Conservation (phyloP, 1,139 yeast species). For the Scheffersomyces stambukii region DNA sequence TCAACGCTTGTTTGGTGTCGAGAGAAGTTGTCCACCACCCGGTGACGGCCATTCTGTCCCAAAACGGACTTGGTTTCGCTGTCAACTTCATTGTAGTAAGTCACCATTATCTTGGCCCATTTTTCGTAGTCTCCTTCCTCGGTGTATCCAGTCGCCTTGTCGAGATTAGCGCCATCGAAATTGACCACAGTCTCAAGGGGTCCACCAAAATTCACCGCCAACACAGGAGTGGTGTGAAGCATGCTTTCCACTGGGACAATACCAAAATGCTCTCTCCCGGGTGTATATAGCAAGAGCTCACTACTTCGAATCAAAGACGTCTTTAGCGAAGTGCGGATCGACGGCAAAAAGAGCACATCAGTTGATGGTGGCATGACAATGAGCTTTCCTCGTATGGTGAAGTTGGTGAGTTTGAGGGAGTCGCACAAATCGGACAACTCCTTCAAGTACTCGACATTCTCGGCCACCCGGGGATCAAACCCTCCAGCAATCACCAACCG, state of each 20-base stretch:
- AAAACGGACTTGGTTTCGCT: slow-evolving; percentile 27
- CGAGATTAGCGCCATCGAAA: slow-evolving; percentile 31
- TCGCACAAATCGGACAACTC: slow-evolving; percentile 55
- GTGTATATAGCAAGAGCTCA: slow-evolving; percentile 74
- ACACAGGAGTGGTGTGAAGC: slow-evolving; percentile 76
- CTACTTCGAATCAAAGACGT: slow-evolving; percentile 58
- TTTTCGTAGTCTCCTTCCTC: slow-evolving; percentile 47
- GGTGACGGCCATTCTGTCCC: slow-evolving; percentile 47
- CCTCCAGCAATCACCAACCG: slow-evolving; percentile 87
- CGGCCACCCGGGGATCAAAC: slow-evolving; percentile 69
- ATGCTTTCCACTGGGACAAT: slow-evolving; percentile 96
- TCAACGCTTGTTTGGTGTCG: slow-evolving; percentile 57
- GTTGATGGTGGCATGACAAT: slow-evolving; percentile 31
- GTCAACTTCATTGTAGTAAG: slow-evolving; percentile 29
- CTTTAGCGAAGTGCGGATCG: slow-evolving; percentile 65
- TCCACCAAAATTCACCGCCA: slow-evolving; percentile 89
- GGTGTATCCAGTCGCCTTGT: slow-evolving; percentile 72
- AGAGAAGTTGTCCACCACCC: slow-evolving; percentile 55
- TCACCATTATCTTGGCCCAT: slow-evolving; percentile 65
- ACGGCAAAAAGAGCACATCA: slow-evolving; percentile 74
- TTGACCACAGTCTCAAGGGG: slow-evolving; percentile 78
- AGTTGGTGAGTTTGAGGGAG: slow-evolving; percentile 37
- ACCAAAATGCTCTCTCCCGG: slow-evolving; percentile 91
- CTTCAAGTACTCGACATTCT: slow-evolving; percentile 68
- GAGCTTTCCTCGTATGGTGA: slow-evolving; percentile 47